phyloP scores from a whole-genome alignment of 2,329 filamentous ascomycete genomes.

The Penicillium sp. region DNA sequence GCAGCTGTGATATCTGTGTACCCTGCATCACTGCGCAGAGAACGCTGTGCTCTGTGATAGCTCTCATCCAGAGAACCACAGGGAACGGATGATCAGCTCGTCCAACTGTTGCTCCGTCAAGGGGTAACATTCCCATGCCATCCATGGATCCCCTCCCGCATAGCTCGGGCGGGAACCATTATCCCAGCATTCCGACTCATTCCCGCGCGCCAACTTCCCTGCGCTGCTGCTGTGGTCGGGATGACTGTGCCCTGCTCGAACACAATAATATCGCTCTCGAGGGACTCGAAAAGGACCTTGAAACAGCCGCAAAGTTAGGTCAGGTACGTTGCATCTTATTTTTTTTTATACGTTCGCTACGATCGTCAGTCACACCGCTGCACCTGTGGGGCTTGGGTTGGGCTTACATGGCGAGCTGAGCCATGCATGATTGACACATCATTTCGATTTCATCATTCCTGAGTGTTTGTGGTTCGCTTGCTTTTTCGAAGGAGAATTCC shows the following conservation, averaged over 20 bases:
- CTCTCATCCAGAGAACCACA: conserved; percentile 2
- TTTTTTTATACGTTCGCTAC: conserved; percentile 2
- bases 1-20: conserved; percentile 5
- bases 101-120: conserved; percentile 22
- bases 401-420: conserved; percentile 10
- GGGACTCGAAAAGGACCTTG: conserved; percentile 82
- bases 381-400: neutral
- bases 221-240: conserved; percentile 80
- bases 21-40: conserved; percentile 2
- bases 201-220: conserved; percentile 28
- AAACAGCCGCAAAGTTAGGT: conserved; percentile 80
- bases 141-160: conserved; percentile 30
- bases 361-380: conserved; percentile 1
- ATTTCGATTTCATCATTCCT: conserved; percentile 18
- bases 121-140: conserved; percentile 31
- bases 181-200: conserved; percentile 36
- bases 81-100: conserved; percentile 19
- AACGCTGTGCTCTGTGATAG: conserved; percentile 3
- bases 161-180: conserved; percentile 19
- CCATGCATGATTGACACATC: conserved; percentile 22
- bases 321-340: conserved; percentile 67
- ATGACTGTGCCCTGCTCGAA: conserved; percentile 75
- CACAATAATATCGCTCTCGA: conserved; percentile 78
- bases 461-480: neutral
- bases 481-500: conserved; percentile 6